These are phyloP conservation scores for Coemansia erecta DNA, from an alignment of 192 early-diverging fungal genomes.

Conservation along the genomic window DNA sequence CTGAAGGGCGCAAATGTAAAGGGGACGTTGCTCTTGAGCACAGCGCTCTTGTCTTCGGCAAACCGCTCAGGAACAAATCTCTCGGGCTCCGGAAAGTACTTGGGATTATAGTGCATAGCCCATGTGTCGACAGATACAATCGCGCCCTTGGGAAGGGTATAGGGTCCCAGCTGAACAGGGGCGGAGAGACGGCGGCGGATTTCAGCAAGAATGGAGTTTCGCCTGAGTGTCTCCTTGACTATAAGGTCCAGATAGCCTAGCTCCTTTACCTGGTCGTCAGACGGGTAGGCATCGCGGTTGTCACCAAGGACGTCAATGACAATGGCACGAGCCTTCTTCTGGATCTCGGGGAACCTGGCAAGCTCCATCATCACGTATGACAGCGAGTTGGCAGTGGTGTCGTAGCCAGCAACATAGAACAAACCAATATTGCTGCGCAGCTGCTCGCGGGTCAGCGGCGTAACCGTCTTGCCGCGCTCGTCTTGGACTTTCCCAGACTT, in stretches of 20 bases:
- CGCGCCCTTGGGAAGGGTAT: constrained; percentile 41
- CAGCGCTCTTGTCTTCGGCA: constrained; percentile 34
- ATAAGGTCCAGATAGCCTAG: constrained; percentile 54
- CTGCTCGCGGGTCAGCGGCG: constrained; percentile 46
- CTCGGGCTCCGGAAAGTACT: constrained; percentile 45
- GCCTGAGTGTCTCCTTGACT: constrained; percentile 54
- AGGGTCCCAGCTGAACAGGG: constrained; percentile 43
- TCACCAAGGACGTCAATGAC: constrained; percentile 57
- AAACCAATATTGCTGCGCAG: constrained; percentile 53
- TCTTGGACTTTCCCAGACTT: constrained; percentile 47
- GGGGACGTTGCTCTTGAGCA: constrained; percentile 26
- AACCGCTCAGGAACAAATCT: constrained; percentile 54
- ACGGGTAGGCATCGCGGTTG: constrained; percentile 51
- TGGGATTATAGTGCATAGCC: constrained; percentile 51
- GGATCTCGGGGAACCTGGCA: constrained; percentile 50
- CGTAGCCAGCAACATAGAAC: constrained; percentile 60
- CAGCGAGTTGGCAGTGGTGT: constrained; percentile 60
- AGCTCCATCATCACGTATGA: constrained; percentile 52
- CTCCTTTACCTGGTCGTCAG: constrained; percentile 54
- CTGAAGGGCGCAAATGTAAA: constrained; percentile 61
- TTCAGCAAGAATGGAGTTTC: constrained; percentile 52
- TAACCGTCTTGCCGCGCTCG: constrained; percentile 39
- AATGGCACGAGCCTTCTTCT: constrained; percentile 57
- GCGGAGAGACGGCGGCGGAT: constrained; percentile 41
- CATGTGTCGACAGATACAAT: constrained; percentile 45